Conservation (phyloP, 106 monocot genomes). For the Posidonia australis region DNA sequence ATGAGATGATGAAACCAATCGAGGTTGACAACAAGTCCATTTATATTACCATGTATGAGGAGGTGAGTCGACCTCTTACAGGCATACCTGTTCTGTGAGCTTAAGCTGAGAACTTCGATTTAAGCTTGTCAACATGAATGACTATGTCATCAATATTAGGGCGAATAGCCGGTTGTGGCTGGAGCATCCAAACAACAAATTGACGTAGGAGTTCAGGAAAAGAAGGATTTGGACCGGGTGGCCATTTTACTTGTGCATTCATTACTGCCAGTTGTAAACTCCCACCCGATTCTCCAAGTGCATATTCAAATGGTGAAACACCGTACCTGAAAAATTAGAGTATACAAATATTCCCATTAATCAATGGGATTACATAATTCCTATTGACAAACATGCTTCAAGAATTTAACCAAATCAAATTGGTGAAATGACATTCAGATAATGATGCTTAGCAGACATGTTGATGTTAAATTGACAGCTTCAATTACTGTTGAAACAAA, state of each 20-base stretch:
- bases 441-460: too few relatives aligned
- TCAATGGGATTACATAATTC: not conserved
- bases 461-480: too few relatives aligned
- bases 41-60: too few relatives aligned
- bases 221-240: constrained; percentile 40
- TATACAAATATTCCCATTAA: not conserved
- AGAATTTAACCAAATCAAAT: not conserved
- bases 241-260: constrained; percentile 82
- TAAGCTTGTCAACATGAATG: constrained; percentile 86
- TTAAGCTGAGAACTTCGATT: constrained; percentile 59
- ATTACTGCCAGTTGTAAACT: constrained; percentile 69
- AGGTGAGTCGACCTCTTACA: not conserved
- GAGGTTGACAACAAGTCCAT: too few relatives aligned
- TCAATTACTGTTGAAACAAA: too few relatives aligned
- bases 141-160: constrained; percentile 72
- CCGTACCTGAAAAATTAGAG: constrained; percentile 46
- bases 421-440: too few relatives aligned
- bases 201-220: constrained; percentile 75
- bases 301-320: constrained; percentile 81
- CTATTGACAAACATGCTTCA: not conserved
- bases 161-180: constrained; percentile 66
- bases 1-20: too few relatives aligned
- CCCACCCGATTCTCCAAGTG: constrained; percentile 80
- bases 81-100: not conserved
- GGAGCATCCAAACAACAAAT: constrained; percentile 80